phyloP scores from a whole-genome alignment of 495 filamentous ascomycete species.

The Astrothelium subdiscretum region DNA sequence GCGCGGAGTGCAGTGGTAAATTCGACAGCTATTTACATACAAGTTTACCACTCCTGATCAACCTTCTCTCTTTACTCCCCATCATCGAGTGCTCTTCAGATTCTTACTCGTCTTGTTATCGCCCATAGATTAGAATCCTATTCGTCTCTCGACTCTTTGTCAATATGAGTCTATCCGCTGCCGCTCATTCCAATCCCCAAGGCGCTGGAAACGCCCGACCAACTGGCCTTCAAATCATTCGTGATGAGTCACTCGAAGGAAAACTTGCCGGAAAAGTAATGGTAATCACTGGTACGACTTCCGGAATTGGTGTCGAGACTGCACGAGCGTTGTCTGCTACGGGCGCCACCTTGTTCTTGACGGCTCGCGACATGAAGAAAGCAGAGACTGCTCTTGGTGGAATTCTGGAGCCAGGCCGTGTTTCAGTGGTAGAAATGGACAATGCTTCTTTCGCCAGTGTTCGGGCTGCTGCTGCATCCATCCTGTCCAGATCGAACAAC shows the following conservation, averaged over 20 bases:
- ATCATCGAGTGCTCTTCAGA: not conserved
- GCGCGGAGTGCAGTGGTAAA: too few species aligned
- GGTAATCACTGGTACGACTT: slow-evolving; percentile 40
- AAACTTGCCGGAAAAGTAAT: slow-evolving; percentile 36
- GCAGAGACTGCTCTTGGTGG: slow-evolving; percentile 17
- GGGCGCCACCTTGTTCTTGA: slow-evolving; percentile 37
- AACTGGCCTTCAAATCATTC: slow-evolving; percentile 42
- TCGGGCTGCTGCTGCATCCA: slow-evolving; percentile 4
- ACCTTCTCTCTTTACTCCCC: not conserved
- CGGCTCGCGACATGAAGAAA: slow-evolving; percentile 31
- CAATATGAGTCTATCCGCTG: slow-evolving; percentile 27
- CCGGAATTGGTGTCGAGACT: slow-evolving; percentile 44
- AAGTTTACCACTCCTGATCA: too few species aligned
- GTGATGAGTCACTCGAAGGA: slow-evolving; percentile 35
- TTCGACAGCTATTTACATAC: not conserved
- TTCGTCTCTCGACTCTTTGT: not conserved
- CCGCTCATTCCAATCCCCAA: slow-evolving; percentile 29
- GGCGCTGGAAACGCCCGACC: slow-evolving; percentile 45
- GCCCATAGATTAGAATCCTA: not conserved
- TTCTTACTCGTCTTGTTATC: not conserved
- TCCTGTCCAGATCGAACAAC: slow-evolving; percentile 10
- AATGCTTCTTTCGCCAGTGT: slow-evolving; percentile 7
- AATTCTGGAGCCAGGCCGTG: slow-evolving; percentile 12
- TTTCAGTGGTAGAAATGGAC: slow-evolving; percentile 28
- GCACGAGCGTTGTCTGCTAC: slow-evolving; percentile 36